Conservation (phyloP, 768 basidiomycete species). For the Podaxis sp. region DNA sequence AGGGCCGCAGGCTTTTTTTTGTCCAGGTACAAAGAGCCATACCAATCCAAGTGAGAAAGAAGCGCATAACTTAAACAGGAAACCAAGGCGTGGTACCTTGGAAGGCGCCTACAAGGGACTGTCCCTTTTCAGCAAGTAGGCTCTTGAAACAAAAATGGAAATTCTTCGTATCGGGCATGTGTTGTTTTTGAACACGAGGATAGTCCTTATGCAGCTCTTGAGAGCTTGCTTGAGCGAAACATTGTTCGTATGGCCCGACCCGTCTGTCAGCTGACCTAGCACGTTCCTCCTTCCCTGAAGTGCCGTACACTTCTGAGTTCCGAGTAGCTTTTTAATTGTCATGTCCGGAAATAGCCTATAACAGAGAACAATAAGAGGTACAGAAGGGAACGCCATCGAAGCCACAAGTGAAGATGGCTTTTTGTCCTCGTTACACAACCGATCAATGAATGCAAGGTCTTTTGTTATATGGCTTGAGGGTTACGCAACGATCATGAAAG, state of each 20-base stretch:
- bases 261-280: neutral
- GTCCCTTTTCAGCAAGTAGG: neutral
- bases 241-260: neutral
- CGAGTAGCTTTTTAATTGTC: neutral
- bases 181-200: neutral
- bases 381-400: neutral
- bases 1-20: neutral
- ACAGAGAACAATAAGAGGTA: neutral
- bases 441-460: neutral
- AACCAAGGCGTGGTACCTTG: neutral
- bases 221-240: neutral
- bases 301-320: neutral
- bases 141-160: neutral
- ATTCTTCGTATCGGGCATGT: neutral
- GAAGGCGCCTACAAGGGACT: slow-evolving; percentile 4
- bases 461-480: neutral
- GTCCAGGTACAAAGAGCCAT: neutral
- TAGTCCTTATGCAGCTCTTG: neutral
- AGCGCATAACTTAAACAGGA: neutral
- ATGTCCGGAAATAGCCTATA: neutral
- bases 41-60: neutral
- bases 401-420: neutral
- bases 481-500: no score
- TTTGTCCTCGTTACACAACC: neutral
- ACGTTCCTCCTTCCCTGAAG: neutral